A percentile compares a stretch with the other conserved stretches of the same genome.
These are phyloP conservation scores for Calonectria honghensis DNA, from an alignment of 2,329 filamentous ascomycete species.

Conservation along the genomic window DNA sequence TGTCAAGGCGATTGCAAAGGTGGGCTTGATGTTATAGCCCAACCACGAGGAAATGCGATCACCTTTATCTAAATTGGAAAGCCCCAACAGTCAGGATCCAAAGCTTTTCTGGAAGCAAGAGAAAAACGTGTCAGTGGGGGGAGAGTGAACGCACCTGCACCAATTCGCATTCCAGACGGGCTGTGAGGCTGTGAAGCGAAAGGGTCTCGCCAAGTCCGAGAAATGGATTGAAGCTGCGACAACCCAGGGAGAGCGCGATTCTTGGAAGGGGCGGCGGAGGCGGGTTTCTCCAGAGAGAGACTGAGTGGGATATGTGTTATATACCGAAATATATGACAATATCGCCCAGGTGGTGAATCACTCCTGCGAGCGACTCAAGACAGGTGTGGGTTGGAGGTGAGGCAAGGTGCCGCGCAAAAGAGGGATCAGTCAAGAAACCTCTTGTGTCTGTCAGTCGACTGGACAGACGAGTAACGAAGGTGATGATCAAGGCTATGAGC, in stretches of 20 bases:
- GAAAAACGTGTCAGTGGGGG: slow-evolving; percentile 38
- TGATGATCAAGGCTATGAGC: slow-evolving; percentile 34
- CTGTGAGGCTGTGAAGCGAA: slow-evolving; percentile 45
- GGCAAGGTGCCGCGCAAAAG: slow-evolving; percentile 5
- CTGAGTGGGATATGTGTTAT: background rate
- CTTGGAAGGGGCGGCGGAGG: slow-evolving; percentile 4
- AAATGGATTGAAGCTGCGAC: slow-evolving; percentile 43
- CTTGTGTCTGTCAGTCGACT: slow-evolving; percentile 23
- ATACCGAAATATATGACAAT: slow-evolving; percentile 29
- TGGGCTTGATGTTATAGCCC: slow-evolving; percentile 45
- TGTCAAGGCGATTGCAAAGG: slow-evolving; percentile 42
- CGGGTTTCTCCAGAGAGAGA: slow-evolving; percentile 5
- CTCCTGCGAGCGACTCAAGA: slow-evolving; percentile 24
- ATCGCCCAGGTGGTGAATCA: slow-evolving; percentile 28
- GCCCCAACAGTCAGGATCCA: slow-evolving; percentile 44
- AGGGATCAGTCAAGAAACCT: slow-evolving; percentile 32
- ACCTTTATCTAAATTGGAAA: slow-evolving; percentile 52
- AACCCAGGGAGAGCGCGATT: slow-evolving; percentile 25
- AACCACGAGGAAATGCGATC: slow-evolving; percentile 49
- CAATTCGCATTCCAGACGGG: slow-evolving; percentile 53
- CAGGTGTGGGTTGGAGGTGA: slow-evolving; percentile 10
- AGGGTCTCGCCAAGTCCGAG: slow-evolving; percentile 49
- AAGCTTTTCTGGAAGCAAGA: slow-evolving; percentile 22
- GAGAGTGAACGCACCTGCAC: slow-evolving; percentile 51
- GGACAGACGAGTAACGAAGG: slow-evolving; percentile 37